Evolutionary conservation across 1,139 yeast species (phyloP), one percentile per base, ranked within the genome.

Genomic region (Pneumocystis oryctolagi): DNA sequence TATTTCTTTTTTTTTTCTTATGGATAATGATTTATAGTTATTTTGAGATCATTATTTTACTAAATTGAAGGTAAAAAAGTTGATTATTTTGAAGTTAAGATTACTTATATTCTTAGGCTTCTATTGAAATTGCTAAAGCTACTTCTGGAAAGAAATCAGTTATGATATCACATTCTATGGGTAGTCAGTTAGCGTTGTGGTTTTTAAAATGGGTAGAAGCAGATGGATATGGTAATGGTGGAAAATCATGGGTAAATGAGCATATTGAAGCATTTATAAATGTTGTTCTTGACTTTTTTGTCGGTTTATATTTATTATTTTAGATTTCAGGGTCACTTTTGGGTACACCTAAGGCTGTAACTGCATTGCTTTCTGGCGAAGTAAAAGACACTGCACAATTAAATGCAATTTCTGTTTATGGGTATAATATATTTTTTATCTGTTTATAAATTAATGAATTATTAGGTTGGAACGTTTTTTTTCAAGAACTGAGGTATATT

Each of bases 201-300:
- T 92, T 92, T 71, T 75, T 92, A 76, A 89, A 92, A 74, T 92
- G 98, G 98, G 97, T 81, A 3, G 97, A 92, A 73, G 96, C 97
- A 0, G 77, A 78, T 61, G 76, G 74, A 63, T 87, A 81, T 70
- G 98, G 98, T 40, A 87, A 89, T 71, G 97, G 97, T 9, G 98
- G 97, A 1, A 72, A 79, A 1, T 72, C 71, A 58, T 92, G 98
- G 98, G 94, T 90, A 66, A 86, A 92, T 69, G 84, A 84, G 55
- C 79, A 92, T 71, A 78, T 92, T 66, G 89, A 83, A 56, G 83
- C 96, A 0, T 82, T 82, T 71, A 82, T 92, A 42, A 65, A 65
- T 37, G 63, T 61, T 16, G 62, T 25, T 18, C n/a, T 16, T 14
- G 5, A 58, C 5, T 3, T 61, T 30, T 18, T 32, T 18, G 16